Conservation (phyloP, 139 green algal genomes). For the Haematococcus lacustris region DNA sequence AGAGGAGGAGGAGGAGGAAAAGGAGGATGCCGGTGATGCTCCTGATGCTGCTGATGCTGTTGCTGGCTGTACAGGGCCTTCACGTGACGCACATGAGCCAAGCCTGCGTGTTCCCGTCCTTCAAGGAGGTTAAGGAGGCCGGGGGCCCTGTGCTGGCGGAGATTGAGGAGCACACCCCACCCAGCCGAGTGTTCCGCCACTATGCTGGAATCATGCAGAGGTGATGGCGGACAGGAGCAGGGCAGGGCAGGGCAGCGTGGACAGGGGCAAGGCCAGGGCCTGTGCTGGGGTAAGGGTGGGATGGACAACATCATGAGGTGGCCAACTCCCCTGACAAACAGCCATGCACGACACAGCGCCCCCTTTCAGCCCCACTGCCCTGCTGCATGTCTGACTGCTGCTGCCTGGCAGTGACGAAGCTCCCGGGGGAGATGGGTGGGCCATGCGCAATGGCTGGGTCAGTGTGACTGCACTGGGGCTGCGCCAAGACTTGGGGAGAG, state of each 20-base stretch:
- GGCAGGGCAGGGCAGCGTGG: background rate
- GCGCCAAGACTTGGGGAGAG: background rate
- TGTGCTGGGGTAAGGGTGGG: background rate
- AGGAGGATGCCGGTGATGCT: background rate
- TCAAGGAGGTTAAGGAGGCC: conserved; percentile 32
- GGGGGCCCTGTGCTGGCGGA: conserved; percentile 29
- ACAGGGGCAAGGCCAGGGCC: background rate
- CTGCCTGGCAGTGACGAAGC: conserved; percentile 26
- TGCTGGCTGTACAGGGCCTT: conserved; percentile 5
- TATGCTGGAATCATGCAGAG: conserved; percentile 33
- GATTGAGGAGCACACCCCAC: conserved; percentile 43
- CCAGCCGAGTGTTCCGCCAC: conserved; percentile 43
- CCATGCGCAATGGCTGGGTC: conserved; percentile 53
- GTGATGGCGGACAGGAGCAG: conserved; percentile 16
- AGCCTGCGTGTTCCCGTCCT: conserved; percentile 43
- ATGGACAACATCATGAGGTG: background rate
- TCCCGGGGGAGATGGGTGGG: conserved; percentile 52
- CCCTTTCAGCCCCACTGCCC: background rate
- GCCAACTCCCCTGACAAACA: background rate
- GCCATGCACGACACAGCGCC: background rate
- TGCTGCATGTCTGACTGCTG: background rate
- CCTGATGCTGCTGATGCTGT: background rate
- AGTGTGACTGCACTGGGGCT: conserved; percentile 52
- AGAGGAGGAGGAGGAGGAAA: background rate
- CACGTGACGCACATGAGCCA: conserved; percentile 20